These are phyloP conservation scores for Tetracladium setigerum DNA, from an alignment of 495 filamentous ascomycete species.

Conservation along the genomic window DNA sequence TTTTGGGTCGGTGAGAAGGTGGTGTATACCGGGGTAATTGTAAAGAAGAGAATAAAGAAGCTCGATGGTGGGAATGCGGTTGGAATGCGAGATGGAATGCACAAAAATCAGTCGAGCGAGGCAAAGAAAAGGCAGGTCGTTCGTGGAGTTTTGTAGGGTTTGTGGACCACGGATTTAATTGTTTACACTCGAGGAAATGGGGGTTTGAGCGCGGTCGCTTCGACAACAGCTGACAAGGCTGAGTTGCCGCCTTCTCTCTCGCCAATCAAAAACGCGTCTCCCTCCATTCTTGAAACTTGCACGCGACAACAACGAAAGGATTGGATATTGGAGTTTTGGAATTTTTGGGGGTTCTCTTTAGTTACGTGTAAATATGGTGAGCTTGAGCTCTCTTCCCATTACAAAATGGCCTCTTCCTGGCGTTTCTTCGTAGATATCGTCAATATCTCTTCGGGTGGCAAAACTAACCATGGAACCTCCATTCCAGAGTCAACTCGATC, in stretches of 20 bases:
- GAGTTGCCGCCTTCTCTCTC: slow-evolving; percentile 3
- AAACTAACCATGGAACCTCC: slow-evolving; percentile 28
- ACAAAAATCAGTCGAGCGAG: background rate
- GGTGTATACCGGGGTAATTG: background rate
- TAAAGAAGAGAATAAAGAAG: slow-evolving; percentile 3
- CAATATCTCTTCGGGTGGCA: slow-evolving; percentile 14
- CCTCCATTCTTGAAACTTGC: slow-evolving; percentile 14
- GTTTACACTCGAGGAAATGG: background rate
- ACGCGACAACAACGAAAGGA: slow-evolving; percentile 18
- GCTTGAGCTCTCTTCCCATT: slow-evolving; percentile 1
- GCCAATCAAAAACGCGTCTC: slow-evolving; percentile 17
- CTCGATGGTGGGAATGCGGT: slow-evolving; percentile 5
- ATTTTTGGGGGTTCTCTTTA: background rate
- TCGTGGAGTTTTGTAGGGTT: slow-evolving; percentile 2
- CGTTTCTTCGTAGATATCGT: slow-evolving; percentile 1
- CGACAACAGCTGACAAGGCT: slow-evolving; percentile 12
- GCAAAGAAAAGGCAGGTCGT: slow-evolving; percentile 1
- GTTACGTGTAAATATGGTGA: slow-evolving; percentile 20
- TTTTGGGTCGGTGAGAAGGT: too few relatives aligned
- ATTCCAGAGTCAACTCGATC: slow-evolving; percentile 76
- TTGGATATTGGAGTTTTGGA: slow-evolving; percentile 16
- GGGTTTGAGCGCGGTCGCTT: background rate
- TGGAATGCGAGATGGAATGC: slow-evolving; percentile 2
- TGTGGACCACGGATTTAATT: background rate
- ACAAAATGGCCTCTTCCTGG: background rate